Conservation (phyloP, 176 grass and related monocot genomes). For the Canna indica region DNA sequence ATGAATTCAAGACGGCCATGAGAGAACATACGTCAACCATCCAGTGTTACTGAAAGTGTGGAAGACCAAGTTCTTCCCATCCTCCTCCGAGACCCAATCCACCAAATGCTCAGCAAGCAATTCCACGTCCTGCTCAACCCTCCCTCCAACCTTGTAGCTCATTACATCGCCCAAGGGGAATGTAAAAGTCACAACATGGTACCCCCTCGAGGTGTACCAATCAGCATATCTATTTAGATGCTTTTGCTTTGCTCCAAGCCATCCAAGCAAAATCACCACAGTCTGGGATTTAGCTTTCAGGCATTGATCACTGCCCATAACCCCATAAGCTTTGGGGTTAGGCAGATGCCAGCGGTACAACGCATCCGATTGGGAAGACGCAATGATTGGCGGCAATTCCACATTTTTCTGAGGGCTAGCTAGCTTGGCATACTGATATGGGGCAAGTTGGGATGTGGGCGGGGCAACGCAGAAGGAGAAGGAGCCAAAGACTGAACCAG, state of each 20-base stretch:
- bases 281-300: constrained; percentile 39
- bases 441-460: constrained; percentile 37
- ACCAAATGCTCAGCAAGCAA: constrained; percentile 60
- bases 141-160: constrained; percentile 62
- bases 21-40: constrained; percentile 63
- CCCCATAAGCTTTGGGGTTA: constrained; percentile 24
- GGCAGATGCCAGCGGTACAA: constrained; percentile 88
- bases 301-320: neutral
- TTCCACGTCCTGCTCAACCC: constrained; percentile 64
- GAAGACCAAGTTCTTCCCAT: constrained; percentile 72
- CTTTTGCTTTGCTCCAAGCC: constrained; percentile 89
- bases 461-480: constrained; percentile 29
- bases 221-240: constrained; percentile 82
- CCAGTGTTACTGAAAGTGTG: constrained; percentile 97
- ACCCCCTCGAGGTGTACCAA: constrained; percentile 83
- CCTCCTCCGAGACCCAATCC: constrained; percentile 71
- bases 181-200: constrained; percentile 76
- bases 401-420: constrained; percentile 14
- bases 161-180: constrained; percentile 73
- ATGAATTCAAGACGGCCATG: neutral
- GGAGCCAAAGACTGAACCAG: neutral
- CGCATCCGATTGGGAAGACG: constrained; percentile 41
- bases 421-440: constrained; percentile 67
- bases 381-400: constrained; percentile 1
- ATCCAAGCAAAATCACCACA: constrained; percentile 72